Evolutionary conservation across 176 grass and related monocot genomes (phyloP).

Genomic region (Eragrostis curvula): DNA sequence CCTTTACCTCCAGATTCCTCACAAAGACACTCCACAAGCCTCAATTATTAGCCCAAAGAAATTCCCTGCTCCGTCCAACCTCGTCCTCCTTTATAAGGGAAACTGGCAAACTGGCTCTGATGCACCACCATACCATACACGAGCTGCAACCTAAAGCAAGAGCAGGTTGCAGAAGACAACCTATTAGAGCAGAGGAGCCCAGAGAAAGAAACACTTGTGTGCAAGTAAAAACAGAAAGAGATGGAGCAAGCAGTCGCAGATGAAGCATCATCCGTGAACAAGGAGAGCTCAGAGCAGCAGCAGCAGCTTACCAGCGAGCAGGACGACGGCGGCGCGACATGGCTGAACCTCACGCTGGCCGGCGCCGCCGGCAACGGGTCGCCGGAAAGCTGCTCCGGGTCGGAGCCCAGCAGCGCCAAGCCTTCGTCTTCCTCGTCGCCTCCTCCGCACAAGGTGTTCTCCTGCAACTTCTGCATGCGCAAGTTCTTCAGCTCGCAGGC

Average conservation of each 20-base stretch:
- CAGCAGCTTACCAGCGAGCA: constrained; percentile 44
- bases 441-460: constrained; percentile 77
- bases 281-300: constrained; percentile 42
- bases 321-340: constrained; percentile 39
- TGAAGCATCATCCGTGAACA: constrained; percentile 60
- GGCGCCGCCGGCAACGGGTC: not conserved
- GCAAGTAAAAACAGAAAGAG: not conserved
- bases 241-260: constrained; percentile 50
- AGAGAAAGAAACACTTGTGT: not conserved
- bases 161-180: not conserved
- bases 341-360: constrained; percentile 72
- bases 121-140: constrained; percentile 39
- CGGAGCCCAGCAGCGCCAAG: constrained; percentile 34
- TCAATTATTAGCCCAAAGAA: constrained; percentile 64
- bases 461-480: constrained; percentile 88
- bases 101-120: constrained; percentile 51
- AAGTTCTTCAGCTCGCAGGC: constrained; percentile 95
- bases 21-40: constrained; percentile 50
- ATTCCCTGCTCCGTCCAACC: constrained; percentile 49
- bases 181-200: constrained; percentile 5
- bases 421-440: not conserved
- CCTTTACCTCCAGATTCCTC: constrained; percentile 65
- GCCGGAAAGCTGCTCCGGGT: constrained; percentile 43
- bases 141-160: constrained; percentile 40
- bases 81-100: constrained; percentile 68